Conservation (phyloP, 1,284 basidiomycete species). For the Ceratobasidium theobromae region DNA sequence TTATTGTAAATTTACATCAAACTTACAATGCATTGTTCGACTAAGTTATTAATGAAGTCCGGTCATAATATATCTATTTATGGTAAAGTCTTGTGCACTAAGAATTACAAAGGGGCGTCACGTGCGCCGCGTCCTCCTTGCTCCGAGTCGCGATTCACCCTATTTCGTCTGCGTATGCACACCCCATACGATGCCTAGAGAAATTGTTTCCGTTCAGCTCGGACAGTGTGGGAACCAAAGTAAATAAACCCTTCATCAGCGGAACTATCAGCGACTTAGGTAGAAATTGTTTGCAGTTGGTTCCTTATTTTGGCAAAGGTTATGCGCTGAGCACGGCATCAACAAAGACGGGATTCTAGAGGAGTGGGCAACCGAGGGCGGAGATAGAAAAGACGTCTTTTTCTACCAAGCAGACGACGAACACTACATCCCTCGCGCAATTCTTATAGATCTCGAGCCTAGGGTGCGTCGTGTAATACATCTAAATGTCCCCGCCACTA, state of each 20-base stretch:
- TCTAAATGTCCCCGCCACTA: background rate
- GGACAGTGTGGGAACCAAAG: constrained; percentile 98
- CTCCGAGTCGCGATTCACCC: constrained; percentile 4
- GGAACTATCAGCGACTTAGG: constrained; percentile 36
- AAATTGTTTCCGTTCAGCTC: constrained; percentile 84
- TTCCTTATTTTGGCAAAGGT: constrained; percentile 91
- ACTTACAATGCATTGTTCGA: constrained; percentile 16
- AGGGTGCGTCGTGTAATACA: constrained; percentile 60
- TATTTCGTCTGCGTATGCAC: background rate
- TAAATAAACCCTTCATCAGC: constrained; percentile 47
- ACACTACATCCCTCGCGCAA: constrained; percentile 96
- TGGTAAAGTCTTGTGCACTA: background rate
- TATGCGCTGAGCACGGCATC: constrained; percentile 96
- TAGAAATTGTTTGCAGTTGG: constrained; percentile 60
- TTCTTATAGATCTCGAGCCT: constrained; percentile 97
- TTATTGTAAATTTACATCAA: constrained; percentile 10
- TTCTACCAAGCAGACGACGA: constrained; percentile 99
- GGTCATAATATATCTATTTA: background rate
- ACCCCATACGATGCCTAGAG: constrained; percentile 66
- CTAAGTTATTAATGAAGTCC: constrained; percentile 4
- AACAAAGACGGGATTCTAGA: constrained; percentile 90
- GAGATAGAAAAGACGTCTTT: constrained; percentile 98
- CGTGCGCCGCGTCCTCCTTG: constrained; percentile 6
- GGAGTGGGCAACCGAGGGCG: constrained; percentile 91
- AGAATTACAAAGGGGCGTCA: background rate